Evolutionary conservation across 2,329 filamentous ascomycete species (phyloP), one percentile per base, ranked within the genome.

Genomic region (Trichoderma citrinoviride): DNA sequence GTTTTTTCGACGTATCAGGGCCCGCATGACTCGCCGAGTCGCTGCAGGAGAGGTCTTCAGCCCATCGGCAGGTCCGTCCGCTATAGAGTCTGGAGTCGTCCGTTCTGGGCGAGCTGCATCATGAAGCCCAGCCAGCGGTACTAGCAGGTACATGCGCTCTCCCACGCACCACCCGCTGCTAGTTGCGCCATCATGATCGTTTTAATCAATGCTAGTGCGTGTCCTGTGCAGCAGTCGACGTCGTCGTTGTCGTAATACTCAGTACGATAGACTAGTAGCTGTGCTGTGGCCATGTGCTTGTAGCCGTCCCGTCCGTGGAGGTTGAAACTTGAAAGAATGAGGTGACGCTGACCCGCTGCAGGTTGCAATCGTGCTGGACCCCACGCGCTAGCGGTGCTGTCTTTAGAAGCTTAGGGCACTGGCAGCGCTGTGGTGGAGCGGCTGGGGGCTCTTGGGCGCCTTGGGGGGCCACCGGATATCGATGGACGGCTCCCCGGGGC

Each of bases 401-500:
- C 47, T n/a, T 8, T 19, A 10, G 43, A 19, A n/a, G n/a, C 43
- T 44, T 50, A 50, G 47, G 47, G 47, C 47, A 25, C 8, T 50
- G 6, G 17, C 33, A 50, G 47, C 49, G 49, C 49, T 7, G 25
- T 29, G 27, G 49, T 52, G 49, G 49, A 43, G 37, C 33, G 53
- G 14, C 41, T 3, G 12, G 33, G 33, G 33, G 33, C 33, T 14
- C 33, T 37, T 5, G 33, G 33, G 33, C 33, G 33, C 33, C 33
- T 14, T 37, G 33, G 29, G 21, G 52, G 37, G 37, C 19, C 37
- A 15, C 53, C 53, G 53, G 53, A 41, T 55, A 55, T 52, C 49
- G 17, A 52, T 52, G 49, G 25, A 52, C 41, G 23, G 53, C 37
- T 55, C 53, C 53, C 53, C 53, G 53, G 53, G 53, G 53, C 53